A percentile compares a stretch with the other conserved stretches of the same genome.
Evolutionary conservation across 257 asterid species (phyloP).

Genomic region (Capsicum chinense): DNA sequence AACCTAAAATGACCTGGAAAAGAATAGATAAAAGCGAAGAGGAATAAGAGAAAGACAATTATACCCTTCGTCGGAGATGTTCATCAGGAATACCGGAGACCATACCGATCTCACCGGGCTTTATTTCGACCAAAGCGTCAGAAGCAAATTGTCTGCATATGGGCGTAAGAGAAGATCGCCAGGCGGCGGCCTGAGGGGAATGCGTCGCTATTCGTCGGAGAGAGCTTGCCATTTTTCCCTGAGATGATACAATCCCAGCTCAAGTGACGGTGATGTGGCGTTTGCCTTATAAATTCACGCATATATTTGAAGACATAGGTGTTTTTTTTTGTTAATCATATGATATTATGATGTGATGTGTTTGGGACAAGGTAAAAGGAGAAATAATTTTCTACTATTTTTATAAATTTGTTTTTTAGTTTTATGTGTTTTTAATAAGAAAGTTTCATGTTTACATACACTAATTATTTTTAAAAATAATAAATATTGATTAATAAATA

Average conservation of each 20-base stretch:
- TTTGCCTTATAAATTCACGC: too few species aligned
- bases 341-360: too few species aligned
- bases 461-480: too few species aligned
- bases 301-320: too few species aligned
- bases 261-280: not conserved
- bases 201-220: slow-evolving; percentile 62
- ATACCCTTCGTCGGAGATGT: slow-evolving; percentile 81
- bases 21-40: not conserved
- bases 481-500: too few species aligned
- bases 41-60: not conserved
- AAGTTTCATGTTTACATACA: too few species aligned
- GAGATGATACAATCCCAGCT: slow-evolving; percentile 25
- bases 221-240: slow-evolving; percentile 70
- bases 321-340: too few species aligned
- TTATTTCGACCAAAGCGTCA: slow-evolving; percentile 69
- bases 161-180: slow-evolving; percentile 48
- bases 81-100: slow-evolving; percentile 91
- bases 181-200: slow-evolving; percentile 46
- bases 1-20: not conserved
- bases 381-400: too few species aligned
- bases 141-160: slow-evolving; percentile 57
- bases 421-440: too few species aligned
- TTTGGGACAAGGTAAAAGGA: too few species aligned
- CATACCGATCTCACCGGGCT: slow-evolving; percentile 84
- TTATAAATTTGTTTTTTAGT: too few species aligned